These are phyloP conservation scores for Coniella lustricola DNA, from an alignment of 2,329 filamentous ascomycete species.

Conservation along the genomic window DNA sequence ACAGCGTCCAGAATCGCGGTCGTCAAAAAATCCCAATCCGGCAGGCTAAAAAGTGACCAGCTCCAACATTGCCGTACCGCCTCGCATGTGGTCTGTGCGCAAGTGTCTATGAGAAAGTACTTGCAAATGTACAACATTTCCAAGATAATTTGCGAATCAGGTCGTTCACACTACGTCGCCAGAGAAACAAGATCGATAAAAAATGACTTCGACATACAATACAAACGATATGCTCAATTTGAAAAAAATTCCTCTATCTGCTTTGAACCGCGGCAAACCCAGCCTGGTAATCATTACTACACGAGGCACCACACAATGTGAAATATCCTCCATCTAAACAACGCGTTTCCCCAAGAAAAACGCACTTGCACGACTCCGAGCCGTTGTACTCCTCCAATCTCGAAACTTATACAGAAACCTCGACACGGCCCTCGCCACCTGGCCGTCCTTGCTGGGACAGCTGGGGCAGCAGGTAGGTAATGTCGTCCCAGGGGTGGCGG, in stretches of 20 bases:
- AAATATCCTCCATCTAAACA: constrained; percentile 6
- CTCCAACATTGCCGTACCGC: too few relatives aligned
- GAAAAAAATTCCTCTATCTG: constrained; percentile 11
- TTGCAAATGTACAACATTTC: too few relatives aligned
- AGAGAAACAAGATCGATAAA: neutral
- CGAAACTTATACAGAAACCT: constrained; percentile 64
- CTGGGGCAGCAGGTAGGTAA: constrained; percentile 86
- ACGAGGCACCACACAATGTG: constrained; percentile 12
- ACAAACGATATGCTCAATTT: constrained; percentile 4
- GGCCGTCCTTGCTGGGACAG: constrained; percentile 62
- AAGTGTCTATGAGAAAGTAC: too few relatives aligned
- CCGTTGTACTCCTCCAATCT: neutral
- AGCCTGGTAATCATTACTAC: constrained; percentile 16
- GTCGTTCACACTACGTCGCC: too few relatives aligned
- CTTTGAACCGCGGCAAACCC: constrained; percentile 13
- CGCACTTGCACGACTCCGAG: constrained; percentile 7
- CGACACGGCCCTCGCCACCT: constrained; percentile 78
- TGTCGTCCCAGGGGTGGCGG: constrained; percentile 98
- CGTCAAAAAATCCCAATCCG: constrained; percentile 9
- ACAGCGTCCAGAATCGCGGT: neutral
- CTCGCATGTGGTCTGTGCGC: too few relatives aligned
- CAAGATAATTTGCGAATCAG: too few relatives aligned
- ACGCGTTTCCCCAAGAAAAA: constrained; percentile 10
- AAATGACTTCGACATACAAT: neutral
- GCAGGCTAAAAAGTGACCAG: constrained; percentile 12